Percentiles rank a stretch among this genome's conserved stretches.
Conservation (phyloP, 2,329 filamentous ascomycete genomes). For the Cladosporium sp. region DNA sequence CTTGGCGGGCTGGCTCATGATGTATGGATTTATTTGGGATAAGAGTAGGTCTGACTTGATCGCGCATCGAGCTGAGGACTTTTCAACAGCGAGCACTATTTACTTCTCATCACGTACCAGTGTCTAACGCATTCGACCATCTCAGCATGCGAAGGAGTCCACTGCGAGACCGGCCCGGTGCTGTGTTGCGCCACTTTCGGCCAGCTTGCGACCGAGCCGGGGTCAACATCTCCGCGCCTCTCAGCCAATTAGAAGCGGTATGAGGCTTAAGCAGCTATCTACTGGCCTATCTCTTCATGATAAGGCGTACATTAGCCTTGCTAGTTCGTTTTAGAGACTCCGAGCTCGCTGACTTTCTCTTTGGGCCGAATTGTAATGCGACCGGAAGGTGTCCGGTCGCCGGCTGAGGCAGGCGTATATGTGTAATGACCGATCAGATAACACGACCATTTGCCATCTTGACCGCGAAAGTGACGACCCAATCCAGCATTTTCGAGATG, state of each 20-base stretch:
- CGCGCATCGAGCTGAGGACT: too few species aligned
- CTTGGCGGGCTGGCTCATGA: background rate
- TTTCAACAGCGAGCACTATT: too few species aligned
- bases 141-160: background rate
- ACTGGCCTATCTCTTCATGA: too few species aligned
- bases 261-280: too few species aligned
- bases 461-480: too few species aligned
- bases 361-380: background rate
- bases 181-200: background rate
- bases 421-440: background rate
- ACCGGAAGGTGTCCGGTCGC: too few species aligned
- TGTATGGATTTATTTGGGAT: background rate
- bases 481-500: slow-evolving; percentile 5
- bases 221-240: background rate
- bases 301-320: too few species aligned
- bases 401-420: too few species aligned
- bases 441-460: slow-evolving; percentile 2
- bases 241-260: background rate
- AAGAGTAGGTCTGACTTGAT: background rate
- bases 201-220: background rate
- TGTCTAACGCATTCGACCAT: background rate
- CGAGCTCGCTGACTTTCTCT: background rate
- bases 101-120: background rate
- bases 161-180: background rate
- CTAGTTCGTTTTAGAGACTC: too few species aligned